Evolutionary conservation across 192 early-diverging fungal genomes (phyloP).

Genomic region (Umbelopsis isabellina): DNA sequence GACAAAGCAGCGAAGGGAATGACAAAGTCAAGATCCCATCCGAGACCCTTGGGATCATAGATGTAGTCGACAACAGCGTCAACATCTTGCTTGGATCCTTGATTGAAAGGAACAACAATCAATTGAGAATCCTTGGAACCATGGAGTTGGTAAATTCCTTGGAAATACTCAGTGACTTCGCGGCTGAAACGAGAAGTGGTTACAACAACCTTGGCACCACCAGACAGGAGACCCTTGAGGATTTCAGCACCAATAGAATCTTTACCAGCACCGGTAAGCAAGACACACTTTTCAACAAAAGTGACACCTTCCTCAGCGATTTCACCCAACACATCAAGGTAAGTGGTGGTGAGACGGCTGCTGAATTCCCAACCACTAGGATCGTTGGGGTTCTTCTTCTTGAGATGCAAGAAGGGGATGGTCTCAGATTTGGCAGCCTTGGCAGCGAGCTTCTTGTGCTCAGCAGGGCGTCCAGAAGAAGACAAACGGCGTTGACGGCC

Average conservation of each 20-base stretch:
- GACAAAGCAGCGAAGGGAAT: constrained; percentile 96
- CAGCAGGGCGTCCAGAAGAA: constrained; percentile 42
- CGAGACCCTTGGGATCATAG: constrained; percentile 81
- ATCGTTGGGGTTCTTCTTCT: constrained; percentile 67
- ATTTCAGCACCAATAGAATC: constrained; percentile 89
- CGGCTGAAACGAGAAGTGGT: constrained; percentile 92
- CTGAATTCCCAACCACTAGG: constrained; percentile 86
- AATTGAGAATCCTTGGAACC: constrained; percentile 87
- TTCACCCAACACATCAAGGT: constrained; percentile 80
- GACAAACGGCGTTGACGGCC: constrained; percentile 55
- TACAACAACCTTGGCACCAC: constrained; percentile 87
- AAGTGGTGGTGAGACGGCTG: constrained; percentile 73
- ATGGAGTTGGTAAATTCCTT: constrained; percentile 82
- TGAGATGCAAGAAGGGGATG: constrained; percentile 77
- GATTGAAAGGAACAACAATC: constrained; percentile 94
- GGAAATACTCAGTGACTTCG: constrained; percentile 81
- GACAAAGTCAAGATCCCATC: constrained; percentile 94
- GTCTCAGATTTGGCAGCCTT: constrained; percentile 61
- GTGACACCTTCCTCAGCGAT: constrained; percentile 84
- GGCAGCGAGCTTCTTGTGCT: constrained; percentile 50
- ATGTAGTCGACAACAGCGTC: constrained; percentile 85
- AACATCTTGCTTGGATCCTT: constrained; percentile 85
- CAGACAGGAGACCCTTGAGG: constrained; percentile 80
- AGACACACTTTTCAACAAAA: constrained; percentile 82
- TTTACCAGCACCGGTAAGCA: constrained; percentile 89